Evolutionary conservation across 75 land plant genomes (phyloP), one percentile per base, ranked within the genome.

Genomic region (Pinus taeda): DNA sequence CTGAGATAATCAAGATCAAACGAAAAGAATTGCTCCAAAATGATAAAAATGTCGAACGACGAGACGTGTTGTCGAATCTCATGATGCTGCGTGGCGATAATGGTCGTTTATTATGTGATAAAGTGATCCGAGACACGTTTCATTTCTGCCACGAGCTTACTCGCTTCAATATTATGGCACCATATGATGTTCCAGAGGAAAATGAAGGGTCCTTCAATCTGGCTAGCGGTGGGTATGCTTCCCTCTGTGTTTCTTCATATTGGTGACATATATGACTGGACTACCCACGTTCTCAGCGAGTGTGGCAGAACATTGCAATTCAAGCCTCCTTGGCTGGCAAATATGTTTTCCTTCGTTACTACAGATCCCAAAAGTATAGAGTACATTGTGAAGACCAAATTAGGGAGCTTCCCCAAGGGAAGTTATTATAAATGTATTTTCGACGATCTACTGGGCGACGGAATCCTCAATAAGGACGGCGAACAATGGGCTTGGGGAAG

Each of bases 91-190:
- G 21, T 30, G 88, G 87, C 57, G 93, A 90, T 15, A 81, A 79
- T 1, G 90, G 87, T 37, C 20, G 49, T 71, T 78, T 85, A 0
- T 91, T 67, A 81, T 85, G 90, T 12, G 91, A 92, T 57, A 87
- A 83, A 77, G 85, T 86, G 60, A 60, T 95, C 76, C 71, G 91
- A 74, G 95, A 95, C 71, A 83, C 90, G 22, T 91, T n/a, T 8
- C 7, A 6, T 45, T 45, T 45, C 49, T 45, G 49, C 8, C 0
- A 45, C 5, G 8, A 45, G 7, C 7, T 6, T 45, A 45, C 8
- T 45, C 0, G 49, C 49, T 6, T 8, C 8, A 6, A 0, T 45
- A 6, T 6, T 45, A 45, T 45, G 49, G 49, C 49, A 45, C 6
- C 26, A 26, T 26, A 26, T 26, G 26, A 26, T 26, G 26, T 0